Evolutionary conservation across 768 basidiomycete genomes (phyloP).

Genomic region (Lactifluus pinguis): DNA sequence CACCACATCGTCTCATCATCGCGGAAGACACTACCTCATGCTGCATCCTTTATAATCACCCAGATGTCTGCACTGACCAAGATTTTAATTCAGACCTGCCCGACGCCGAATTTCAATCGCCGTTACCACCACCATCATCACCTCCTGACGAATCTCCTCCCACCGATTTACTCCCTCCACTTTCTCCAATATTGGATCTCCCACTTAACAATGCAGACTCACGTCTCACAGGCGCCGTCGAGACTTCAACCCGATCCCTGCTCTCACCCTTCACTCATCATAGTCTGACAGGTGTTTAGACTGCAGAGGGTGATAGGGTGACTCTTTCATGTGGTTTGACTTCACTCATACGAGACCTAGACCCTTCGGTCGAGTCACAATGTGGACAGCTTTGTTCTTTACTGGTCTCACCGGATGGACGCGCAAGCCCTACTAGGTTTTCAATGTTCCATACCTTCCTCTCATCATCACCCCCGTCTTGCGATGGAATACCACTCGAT

Average conservation of each 20-base stretch:
- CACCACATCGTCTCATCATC: no score
- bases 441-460: conserved; percentile 5
- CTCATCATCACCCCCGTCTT: neutral
- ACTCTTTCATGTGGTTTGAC: neutral
- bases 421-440: neutral
- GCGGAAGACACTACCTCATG: neutral
- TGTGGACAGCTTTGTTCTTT: conserved; percentile 2
- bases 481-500: neutral
- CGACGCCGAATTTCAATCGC: conserved; percentile 1
- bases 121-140: neutral
- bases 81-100: neutral
- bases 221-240: conserved; percentile 2
- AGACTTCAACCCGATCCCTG: conserved; percentile 14
- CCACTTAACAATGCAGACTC: conserved; percentile 1
- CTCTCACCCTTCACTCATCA: neutral
- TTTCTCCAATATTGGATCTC: conserved; percentile 12
- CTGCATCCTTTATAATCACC: neutral
- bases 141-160: neutral
- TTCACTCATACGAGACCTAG: conserved; percentile 1
- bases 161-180: conserved; percentile 10
- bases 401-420: neutral
- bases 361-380: neutral
- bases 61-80: neutral
- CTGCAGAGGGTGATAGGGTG: conserved; percentile 9
- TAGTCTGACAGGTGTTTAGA: neutral